Conservation (phyloP, 163 green algal genomes). For the Scenedesmus sp. region DNA sequence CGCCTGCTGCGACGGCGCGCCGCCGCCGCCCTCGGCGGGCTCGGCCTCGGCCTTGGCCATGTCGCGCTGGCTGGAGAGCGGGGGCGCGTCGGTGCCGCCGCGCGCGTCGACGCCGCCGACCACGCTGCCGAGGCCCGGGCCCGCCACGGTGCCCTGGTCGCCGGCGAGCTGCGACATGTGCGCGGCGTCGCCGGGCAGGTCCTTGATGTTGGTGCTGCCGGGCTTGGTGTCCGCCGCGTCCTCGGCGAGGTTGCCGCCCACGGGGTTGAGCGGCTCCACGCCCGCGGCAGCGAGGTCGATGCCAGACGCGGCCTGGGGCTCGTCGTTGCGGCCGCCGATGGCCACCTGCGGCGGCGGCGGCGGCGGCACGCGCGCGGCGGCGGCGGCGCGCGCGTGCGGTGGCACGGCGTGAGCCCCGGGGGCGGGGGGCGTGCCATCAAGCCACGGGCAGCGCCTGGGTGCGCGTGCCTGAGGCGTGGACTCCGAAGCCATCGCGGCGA, state of each 20-base stretch:
- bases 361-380: no score
- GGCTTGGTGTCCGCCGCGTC: slow-evolving; percentile 13
- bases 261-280: slow-evolving; percentile 14
- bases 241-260: slow-evolving; percentile 35
- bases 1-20: no score
- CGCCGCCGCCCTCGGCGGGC: neutral
- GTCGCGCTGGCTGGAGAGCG: slow-evolving; percentile 4
- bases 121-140: slow-evolving; percentile 13
- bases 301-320: slow-evolving; percentile 15
- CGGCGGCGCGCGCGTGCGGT: no score
- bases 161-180: slow-evolving; percentile 17
- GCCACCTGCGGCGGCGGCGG: neutral
- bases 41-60: slow-evolving; percentile 5
- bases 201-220: slow-evolving; percentile 3
- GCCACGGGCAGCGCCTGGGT: no score
- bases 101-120: slow-evolving; percentile 28
- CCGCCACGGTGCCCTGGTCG: slow-evolving; percentile 35
- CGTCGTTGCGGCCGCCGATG: slow-evolving; percentile 26
- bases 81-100: neutral
- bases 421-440: no score
- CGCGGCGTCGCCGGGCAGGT: slow-evolving; percentile 33
- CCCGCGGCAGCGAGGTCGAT: slow-evolving; percentile 17
- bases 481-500: no score
- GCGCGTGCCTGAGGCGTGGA: no score
- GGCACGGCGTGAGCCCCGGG: no score